Base-by-base conservation (phyloP, 768 basidiomycete genomes). In the Sporobolomyces pararoseus region DNA sequence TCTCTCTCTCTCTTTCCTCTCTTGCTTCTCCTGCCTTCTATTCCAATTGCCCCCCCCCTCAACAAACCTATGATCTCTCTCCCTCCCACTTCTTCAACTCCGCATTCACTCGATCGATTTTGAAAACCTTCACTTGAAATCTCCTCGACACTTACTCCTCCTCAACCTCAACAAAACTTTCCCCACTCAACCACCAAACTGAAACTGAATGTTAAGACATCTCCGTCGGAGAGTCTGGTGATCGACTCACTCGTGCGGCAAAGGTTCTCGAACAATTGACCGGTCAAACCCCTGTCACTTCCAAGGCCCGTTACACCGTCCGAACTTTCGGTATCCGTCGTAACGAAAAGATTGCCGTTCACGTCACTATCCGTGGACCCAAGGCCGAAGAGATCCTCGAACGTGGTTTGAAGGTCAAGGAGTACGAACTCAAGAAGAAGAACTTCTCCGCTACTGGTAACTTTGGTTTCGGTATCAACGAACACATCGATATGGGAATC, bases 321-420 rank as follows among this genome's bases (percentile, higher is more conserved):
- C 93, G 95, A 77, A 89, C 90, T 57, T 99, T 99, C 84, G 89
- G 91, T 79, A 99, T 99, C 85, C 90, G 96, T 81, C 90, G 96
- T 84, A 99, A 99, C 85, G 95, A 99, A 84, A 99, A 99, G 86
- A 99, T 98, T 80, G 95, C 95, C 57, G 90, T 91, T 75, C 78
- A 79, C 75, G 78, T 79, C 54, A 99, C 95, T 80, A 96, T 99
- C 83, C 91, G 95, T 77, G 95, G 95, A 34, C 95, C 95, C 76
- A 99, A 99, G 83, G 95, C 95, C 44, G 95, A 98, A 86, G 95
- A 99, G 82, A 97, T 98, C 80, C 85, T 99, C 77, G 95, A 99
- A 84, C 91, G 95, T 77, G 95, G 93, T 53, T 85, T 99, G 81
- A 99, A 98, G 82, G 96, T 98, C 79, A 99, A 99, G 86, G 96